A percentile compares a stretch with the other conserved stretches of the same genome.
phyloP scores from a whole-genome alignment of 345 rosid genomes.

The Kandelia obovata region DNA sequence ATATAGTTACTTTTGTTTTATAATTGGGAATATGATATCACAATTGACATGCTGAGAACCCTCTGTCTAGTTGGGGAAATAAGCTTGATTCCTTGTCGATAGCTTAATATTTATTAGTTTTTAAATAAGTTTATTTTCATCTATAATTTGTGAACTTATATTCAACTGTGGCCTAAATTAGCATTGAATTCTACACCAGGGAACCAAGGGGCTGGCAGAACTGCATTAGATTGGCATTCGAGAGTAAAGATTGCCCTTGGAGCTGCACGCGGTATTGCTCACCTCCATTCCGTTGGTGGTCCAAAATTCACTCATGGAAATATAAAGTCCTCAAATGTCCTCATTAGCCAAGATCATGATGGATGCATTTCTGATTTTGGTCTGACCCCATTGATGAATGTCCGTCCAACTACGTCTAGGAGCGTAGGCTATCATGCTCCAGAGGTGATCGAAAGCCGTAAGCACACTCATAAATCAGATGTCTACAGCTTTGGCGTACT shows the following conservation, averaged over 20 bases:
- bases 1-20: background rate
- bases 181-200: slow-evolving; percentile 39
- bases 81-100: too few relatives aligned
- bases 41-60: background rate
- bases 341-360: slow-evolving; percentile 51
- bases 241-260: slow-evolving; percentile 66
- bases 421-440: slow-evolving; percentile 76
- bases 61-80: too few relatives aligned
- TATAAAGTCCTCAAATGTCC: slow-evolving; percentile 76
- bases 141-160: background rate
- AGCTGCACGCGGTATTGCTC: slow-evolving; percentile 67
- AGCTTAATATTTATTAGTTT: background rate
- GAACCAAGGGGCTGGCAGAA: slow-evolving; percentile 47
- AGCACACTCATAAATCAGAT: slow-evolving; percentile 66
- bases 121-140: background rate
- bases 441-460: slow-evolving; percentile 69
- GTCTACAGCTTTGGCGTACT: slow-evolving; percentile 77
- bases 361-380: slow-evolving; percentile 70
- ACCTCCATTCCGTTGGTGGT: slow-evolving; percentile 66
- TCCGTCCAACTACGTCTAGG: slow-evolving; percentile 52
- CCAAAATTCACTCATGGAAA: slow-evolving; percentile 80
- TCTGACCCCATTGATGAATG: slow-evolving; percentile 58
- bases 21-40: background rate
- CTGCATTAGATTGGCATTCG: slow-evolving; percentile 63
- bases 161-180: background rate